Evolutionary conservation across 106 monocot genomes (phyloP).

Genomic region (Apostasia ramifera): DNA sequence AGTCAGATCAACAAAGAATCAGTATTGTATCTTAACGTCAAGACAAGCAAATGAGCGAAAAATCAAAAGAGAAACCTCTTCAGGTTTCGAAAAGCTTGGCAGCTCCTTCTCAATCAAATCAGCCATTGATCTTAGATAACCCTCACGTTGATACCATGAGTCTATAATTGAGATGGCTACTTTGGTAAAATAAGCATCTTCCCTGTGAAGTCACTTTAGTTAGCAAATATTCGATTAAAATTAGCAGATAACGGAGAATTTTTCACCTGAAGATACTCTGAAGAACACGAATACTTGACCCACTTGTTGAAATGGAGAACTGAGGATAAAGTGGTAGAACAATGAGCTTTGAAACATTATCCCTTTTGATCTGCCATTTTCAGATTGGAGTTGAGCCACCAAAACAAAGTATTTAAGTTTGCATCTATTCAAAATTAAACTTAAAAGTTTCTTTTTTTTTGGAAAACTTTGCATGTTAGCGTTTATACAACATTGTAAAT

Average conservation of each 20-base stretch:
- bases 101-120: slow-evolving; percentile 73
- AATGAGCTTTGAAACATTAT: slow-evolving; percentile 70
- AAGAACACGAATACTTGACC: slow-evolving; percentile 76
- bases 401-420: not conserved
- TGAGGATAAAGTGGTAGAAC: slow-evolving; percentile 93
- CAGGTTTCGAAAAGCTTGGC: slow-evolving; percentile 39
- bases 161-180: slow-evolving; percentile 80
- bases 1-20: no score
- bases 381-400: not conserved
- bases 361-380: slow-evolving; percentile 59
- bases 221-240: not conserved
- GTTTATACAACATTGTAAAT: no score
- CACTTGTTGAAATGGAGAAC: slow-evolving; percentile 89
- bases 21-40: not conserved
- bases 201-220: slow-evolving; percentile 29
- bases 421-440: no score
- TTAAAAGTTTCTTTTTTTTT: no score
- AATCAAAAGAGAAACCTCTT: slow-evolving; percentile 42
- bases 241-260: not conserved
- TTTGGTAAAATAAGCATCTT: slow-evolving; percentile 54
- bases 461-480: no score
- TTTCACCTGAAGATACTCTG: slow-evolving; percentile 53
- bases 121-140: slow-evolving; percentile 80
- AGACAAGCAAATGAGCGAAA: not conserved
- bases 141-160: slow-evolving; percentile 81